These are phyloP conservation scores for Mortierella sp. DNA, from an alignment of 371 early-diverging fungal genomes.

Conservation along the genomic window DNA sequence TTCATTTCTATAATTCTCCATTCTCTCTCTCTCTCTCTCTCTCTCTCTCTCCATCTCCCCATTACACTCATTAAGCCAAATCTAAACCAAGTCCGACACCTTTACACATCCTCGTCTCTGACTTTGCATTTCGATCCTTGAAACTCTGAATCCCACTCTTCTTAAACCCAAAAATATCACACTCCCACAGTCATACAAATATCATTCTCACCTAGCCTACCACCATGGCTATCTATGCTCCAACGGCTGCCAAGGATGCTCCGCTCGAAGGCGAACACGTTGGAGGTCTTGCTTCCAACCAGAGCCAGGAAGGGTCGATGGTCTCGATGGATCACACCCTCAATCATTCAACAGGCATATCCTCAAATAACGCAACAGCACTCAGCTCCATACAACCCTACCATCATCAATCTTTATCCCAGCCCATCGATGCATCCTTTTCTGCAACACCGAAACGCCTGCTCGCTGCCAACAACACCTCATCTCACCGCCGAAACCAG, in stretches of 20 bases:
- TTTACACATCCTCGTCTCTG: background rate
- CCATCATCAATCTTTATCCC: background rate
- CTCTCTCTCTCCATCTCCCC: background rate
- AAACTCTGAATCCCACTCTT: background rate
- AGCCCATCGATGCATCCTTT: background rate
- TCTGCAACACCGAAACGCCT: constrained; percentile 10
- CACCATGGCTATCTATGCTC: constrained; percentile 5
- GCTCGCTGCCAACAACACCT: background rate
- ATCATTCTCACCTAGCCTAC: background rate
- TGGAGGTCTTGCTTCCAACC: background rate
- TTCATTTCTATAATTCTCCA: background rate
- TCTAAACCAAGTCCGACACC: no score
- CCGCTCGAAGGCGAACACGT: background rate
- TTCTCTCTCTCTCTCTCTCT: background rate
- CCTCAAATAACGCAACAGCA: background rate
- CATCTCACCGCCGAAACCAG: constrained; percentile 31
- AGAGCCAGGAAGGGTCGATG: background rate
- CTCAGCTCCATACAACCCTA: background rate
- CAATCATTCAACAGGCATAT: background rate
- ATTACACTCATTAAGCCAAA: no score
- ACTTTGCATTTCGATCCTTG: background rate
- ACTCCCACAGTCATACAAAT: background rate
- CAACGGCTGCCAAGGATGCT: constrained; percentile 2
- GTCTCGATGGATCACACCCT: background rate
- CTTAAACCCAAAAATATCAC: constrained; percentile 1